Percentiles rank a stretch among this genome's conserved stretches.
Conservation (phyloP, 306 rosid species). For the Lablab purpureus region DNA sequence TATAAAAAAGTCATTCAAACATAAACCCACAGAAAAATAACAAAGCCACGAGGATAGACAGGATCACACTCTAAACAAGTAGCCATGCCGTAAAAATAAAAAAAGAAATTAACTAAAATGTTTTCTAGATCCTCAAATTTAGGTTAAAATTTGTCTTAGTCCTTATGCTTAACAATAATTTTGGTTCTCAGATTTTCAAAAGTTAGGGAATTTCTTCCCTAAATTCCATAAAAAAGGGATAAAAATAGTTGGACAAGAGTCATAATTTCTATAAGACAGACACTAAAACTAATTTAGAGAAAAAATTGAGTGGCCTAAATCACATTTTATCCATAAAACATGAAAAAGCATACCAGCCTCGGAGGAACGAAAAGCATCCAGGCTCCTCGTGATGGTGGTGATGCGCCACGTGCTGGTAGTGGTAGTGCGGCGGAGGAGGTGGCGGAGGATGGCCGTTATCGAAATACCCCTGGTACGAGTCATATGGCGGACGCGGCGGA, state of each 20-base stretch:
- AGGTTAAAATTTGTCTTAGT: neutral
- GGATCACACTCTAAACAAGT: neutral
- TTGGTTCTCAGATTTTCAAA: neutral
- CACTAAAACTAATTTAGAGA: neutral
- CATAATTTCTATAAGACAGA: neutral
- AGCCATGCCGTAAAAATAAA: neutral
- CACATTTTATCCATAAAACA: neutral
- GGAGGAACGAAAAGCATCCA: constrained; percentile 62
- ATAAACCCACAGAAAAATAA: too few relatives aligned
- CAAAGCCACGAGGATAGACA: neutral
- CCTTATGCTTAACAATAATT: neutral
- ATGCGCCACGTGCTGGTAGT: constrained; percentile 50
- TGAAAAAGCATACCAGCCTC: constrained; percentile 67
- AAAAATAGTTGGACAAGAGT: neutral
- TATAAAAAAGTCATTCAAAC: too few relatives aligned
- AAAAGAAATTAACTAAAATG: neutral
- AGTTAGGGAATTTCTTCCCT: neutral
- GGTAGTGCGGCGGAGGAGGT: constrained; percentile 51
- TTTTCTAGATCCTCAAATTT: neutral
- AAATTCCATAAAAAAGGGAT: neutral
- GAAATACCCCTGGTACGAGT: constrained; percentile 86
- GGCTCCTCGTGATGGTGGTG: constrained; percentile 55
- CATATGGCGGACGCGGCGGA: constrained; percentile 56
- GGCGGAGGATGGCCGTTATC: constrained; percentile 63
- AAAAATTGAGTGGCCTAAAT: neutral